Evolutionary conservation across 495 filamentous ascomycete genomes (phyloP).

Genomic region (Penicillium malachiteum): DNA sequence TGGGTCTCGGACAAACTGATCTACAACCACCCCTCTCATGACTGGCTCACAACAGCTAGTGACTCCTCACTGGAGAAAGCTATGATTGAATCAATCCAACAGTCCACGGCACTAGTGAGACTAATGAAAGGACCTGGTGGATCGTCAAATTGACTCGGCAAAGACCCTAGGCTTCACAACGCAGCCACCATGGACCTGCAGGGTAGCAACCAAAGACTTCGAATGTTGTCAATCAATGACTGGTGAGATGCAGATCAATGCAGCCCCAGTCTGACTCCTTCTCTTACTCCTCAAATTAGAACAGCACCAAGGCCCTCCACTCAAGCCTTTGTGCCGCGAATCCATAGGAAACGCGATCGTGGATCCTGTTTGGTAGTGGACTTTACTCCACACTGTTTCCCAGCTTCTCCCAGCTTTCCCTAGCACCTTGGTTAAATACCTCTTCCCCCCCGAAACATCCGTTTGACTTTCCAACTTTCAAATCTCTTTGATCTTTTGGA

Average conservation of each 20-base stretch:
- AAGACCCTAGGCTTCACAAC: background rate
- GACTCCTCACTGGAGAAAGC: conserved; percentile 3
- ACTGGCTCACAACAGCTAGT: background rate
- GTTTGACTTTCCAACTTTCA: background rate
- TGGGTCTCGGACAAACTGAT: background rate
- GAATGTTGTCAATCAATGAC: too few species aligned
- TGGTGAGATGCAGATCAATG: too few species aligned
- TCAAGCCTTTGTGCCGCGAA: too few species aligned
- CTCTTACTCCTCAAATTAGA: too few species aligned
- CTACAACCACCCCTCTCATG: background rate
- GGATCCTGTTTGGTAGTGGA: background rate
- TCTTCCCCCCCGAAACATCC: background rate
- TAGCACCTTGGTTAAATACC: background rate
- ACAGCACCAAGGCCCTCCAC: too few species aligned
- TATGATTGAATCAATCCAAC: background rate
- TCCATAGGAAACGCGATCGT: conserved; percentile 7
- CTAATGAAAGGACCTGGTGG: background rate
- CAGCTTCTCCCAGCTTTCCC: conserved; percentile 1
- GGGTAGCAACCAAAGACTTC: background rate
- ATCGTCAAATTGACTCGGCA: background rate
- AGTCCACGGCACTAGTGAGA: background rate
- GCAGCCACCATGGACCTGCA: background rate
- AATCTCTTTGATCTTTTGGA: background rate
- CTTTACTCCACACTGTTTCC: conserved; percentile 10
- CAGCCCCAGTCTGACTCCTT: too few species aligned